Evolutionary conservation across 371 early-diverging fungal species (phyloP).

Genomic region (Zychaea mexicana): DNA sequence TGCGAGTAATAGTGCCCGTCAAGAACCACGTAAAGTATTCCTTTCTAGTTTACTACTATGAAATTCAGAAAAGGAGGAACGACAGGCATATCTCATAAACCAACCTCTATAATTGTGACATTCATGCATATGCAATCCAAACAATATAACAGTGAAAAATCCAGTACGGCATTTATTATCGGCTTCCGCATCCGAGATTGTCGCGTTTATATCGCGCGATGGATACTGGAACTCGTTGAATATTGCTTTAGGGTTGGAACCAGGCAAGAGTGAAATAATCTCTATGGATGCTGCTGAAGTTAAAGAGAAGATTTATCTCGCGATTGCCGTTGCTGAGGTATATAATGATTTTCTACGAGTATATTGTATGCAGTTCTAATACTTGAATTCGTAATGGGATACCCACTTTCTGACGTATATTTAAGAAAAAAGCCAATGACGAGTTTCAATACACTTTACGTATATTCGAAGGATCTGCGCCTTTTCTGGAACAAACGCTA

Average conservation of each 20-base stretch:
- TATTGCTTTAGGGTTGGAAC: constrained; percentile 37
- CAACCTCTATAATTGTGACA: too few species aligned
- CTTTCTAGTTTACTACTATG: not conserved
- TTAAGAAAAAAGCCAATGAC: constrained; percentile 32
- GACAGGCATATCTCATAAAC: too few species aligned
- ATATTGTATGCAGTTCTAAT: constrained; percentile 2
- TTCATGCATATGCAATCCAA: not conserved
- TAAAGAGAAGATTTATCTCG: constrained; percentile 20
- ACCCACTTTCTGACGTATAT: too few species aligned
- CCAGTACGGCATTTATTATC: constrained; percentile 43
- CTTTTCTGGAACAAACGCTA: constrained; percentile 43
- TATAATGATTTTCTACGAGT: not conserved
- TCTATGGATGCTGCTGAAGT: constrained; percentile 45
- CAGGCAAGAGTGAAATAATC: constrained; percentile 44
- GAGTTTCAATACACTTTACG: constrained; percentile 28
- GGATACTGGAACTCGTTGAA: constrained; percentile 51
- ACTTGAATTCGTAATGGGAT: too few species aligned
- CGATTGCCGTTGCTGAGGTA: constrained; percentile 46
- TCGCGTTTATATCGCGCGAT: constrained; percentile 43
- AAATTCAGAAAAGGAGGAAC: too few species aligned
- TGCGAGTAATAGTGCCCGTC: not conserved
- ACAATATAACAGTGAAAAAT: constrained; percentile 4
- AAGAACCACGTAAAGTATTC: not conserved
- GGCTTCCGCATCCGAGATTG: constrained; percentile 45
- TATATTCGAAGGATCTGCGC: constrained; percentile 29